Percentiles rank a stretch among this genome's conserved stretches.
Conservation (phyloP, 106 monocot genomes). For the Chionographis japonica region DNA sequence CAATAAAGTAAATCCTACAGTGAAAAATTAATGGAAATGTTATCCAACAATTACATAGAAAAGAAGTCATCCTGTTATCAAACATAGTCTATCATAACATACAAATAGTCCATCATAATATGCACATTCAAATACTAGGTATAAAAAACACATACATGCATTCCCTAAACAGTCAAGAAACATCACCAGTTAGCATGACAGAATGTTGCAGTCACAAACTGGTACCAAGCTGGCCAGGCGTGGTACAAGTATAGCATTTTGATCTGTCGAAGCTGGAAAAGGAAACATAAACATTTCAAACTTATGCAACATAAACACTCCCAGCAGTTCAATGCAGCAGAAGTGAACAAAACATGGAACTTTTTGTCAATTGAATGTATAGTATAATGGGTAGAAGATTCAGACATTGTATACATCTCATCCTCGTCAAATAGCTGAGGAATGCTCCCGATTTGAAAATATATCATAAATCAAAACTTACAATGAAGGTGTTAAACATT, state of each 20-base stretch:
- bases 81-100: no score
- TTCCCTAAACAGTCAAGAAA: neutral
- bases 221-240: slow-evolving; percentile 73
- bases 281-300: slow-evolving; percentile 5
- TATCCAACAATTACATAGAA: neutral
- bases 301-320: neutral
- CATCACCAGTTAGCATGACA: slow-evolving; percentile 92
- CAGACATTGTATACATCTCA: no score
- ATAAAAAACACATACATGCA: neutral
- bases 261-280: slow-evolving; percentile 56
- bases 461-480: no score
- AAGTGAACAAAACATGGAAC: no score
- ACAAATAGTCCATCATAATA: neutral
- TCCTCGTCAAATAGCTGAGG: no score
- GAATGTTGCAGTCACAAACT: slow-evolving; percentile 88
- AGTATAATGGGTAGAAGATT: no score
- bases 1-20: slow-evolving; percentile 22
- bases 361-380: no score
- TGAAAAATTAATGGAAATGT: slow-evolving; percentile 4
- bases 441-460: no score
- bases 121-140: neutral
- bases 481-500: no score
- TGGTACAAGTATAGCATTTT: slow-evolving; percentile 84
- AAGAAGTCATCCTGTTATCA: neutral
- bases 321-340: neutral